phyloP scores from a whole-genome alignment of 2,329 filamentous ascomycete genomes.

The Hypoxylon sp. region DNA sequence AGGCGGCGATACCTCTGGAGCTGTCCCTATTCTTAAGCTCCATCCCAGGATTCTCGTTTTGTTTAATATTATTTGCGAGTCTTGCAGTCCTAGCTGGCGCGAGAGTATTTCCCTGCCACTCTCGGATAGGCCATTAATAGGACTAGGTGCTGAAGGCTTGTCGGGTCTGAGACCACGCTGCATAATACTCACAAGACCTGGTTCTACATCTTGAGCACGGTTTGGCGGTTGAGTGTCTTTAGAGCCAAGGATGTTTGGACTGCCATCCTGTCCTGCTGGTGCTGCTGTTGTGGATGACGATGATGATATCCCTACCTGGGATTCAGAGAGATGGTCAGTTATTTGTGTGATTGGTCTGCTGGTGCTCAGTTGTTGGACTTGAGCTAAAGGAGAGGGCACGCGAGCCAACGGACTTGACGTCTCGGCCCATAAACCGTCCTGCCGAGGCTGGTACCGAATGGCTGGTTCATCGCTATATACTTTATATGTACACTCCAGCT shows the following conservation, averaged over 20 bases:
- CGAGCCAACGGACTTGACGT: conserved; percentile 28
- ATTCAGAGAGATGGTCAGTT: neutral
- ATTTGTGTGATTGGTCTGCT: conserved; percentile 6
- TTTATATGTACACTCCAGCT: conserved; percentile 53
- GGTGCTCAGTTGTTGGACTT: conserved; percentile 2
- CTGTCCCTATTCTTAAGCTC: conserved; percentile 52
- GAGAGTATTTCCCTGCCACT: conserved; percentile 45
- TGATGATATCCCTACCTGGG: neutral
- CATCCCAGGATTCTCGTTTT: conserved; percentile 54
- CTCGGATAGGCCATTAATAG: conserved; percentile 37
- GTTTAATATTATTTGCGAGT: conserved; percentile 52
- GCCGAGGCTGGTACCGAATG: conserved; percentile 1
- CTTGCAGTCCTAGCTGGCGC: conserved; percentile 44
- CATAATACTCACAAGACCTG: conserved; percentile 38
- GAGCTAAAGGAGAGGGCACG: conserved; percentile 21
- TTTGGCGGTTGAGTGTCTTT: conserved; percentile 12
- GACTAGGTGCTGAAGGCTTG: conserved; percentile 36
- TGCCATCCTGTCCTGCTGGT: conserved; percentile 13
- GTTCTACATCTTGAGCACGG: conserved; percentile 21
- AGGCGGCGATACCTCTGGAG: conserved; percentile 50
- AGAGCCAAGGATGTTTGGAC: conserved; percentile 14
- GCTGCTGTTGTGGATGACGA: neutral
- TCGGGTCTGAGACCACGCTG: conserved; percentile 43
- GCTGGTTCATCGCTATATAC: conserved; percentile 31
- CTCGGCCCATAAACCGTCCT: conserved; percentile 4